phyloP scores from a whole-genome alignment of 768 basidiomycete species.

The Tylopilus plumbeoviolaceoides region DNA sequence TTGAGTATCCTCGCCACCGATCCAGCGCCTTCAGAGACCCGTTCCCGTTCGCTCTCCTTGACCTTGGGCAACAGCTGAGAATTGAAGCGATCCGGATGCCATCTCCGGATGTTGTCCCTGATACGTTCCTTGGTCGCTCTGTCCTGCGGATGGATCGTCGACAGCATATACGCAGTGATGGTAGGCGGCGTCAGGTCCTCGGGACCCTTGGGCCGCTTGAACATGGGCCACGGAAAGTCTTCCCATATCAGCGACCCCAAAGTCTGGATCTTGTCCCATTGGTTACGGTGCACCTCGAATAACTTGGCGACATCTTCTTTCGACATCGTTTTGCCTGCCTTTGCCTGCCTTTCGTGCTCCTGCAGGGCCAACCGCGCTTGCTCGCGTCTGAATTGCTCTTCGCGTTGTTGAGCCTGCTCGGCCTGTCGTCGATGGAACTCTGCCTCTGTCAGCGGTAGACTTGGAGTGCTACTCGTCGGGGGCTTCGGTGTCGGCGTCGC shows the following conservation, averaged over 20 bases:
- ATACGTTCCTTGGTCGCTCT: conserved; percentile 64
- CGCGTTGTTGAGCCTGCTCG: conserved; percentile 59
- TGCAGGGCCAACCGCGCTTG: conserved; percentile 57
- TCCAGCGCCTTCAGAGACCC: conserved; percentile 70
- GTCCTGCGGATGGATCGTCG: conserved; percentile 49
- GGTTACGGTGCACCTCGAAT: conserved; percentile 58
- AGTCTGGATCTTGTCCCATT: conserved; percentile 49
- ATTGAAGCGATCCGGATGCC: conserved; percentile 85
- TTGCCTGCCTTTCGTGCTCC: conserved; percentile 42
- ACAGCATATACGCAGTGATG: conserved; percentile 60
- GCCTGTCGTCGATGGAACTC: conserved; percentile 64
- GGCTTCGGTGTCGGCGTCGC: conserved; percentile 21
- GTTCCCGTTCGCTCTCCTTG: conserved; percentile 56
- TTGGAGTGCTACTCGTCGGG: conserved; percentile 14
- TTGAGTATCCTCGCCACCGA: conserved; percentile 67
- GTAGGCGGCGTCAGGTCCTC: conserved; percentile 58
- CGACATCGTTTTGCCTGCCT: conserved; percentile 43
- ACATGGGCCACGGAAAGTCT: conserved; percentile 73
- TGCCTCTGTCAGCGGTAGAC: conserved; percentile 36
- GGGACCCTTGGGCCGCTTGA: conserved; percentile 49
- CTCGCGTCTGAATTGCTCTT: conserved; percentile 65
- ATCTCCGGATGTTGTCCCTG: conserved; percentile 68
- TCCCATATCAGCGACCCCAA: conserved; percentile 52
- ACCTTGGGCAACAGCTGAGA: conserved; percentile 64
- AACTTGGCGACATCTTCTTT: conserved; percentile 54